Conservation (phyloP, 1,284 basidiomycete genomes). For the Chondrostereum purpureum region DNA sequence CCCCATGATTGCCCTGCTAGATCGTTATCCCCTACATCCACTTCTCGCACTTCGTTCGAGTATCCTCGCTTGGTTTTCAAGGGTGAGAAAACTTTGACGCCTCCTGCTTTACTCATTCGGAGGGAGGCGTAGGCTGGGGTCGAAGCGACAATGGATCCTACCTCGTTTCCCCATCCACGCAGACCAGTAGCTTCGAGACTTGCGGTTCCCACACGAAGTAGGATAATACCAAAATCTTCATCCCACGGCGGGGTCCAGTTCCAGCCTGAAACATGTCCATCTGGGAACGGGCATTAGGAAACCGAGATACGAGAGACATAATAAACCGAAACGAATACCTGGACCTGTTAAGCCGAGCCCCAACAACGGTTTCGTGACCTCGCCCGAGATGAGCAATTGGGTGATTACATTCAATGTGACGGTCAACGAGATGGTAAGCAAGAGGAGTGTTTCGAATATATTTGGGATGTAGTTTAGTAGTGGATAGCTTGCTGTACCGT, state of each 20-base stretch:
- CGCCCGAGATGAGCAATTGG: slow-evolving; percentile 54
- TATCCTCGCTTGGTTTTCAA: slow-evolving; percentile 28
- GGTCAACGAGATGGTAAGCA: slow-evolving; percentile 49
- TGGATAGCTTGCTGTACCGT: slow-evolving; percentile 37
- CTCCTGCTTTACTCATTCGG: slow-evolving; percentile 6
- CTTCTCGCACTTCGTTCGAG: slow-evolving; percentile 41
- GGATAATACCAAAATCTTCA: slow-evolving; percentile 66
- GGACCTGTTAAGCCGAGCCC: slow-evolving; percentile 18
- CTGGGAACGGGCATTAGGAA: background rate
- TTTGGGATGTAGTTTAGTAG: slow-evolving; percentile 68
- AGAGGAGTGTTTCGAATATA: slow-evolving; percentile 56
- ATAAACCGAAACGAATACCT: background rate
- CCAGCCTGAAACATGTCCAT: slow-evolving; percentile 10
- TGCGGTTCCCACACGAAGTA: slow-evolving; percentile 65
- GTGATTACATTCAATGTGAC: slow-evolving; percentile 52
- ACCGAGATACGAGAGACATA: background rate
- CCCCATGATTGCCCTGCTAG: slow-evolving; percentile 22
- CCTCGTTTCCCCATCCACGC: slow-evolving; percentile 68
- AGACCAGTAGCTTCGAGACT: slow-evolving; percentile 68
- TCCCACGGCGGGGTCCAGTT: slow-evolving; percentile 37
- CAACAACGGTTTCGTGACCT: slow-evolving; percentile 38
- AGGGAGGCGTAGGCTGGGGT: slow-evolving; percentile 4
- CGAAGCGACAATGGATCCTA: slow-evolving; percentile 42
- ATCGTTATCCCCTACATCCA: slow-evolving; percentile 24
- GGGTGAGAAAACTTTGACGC: slow-evolving; percentile 27